Evolutionary conservation across 495 filamentous ascomycete species (phyloP).

Genomic region (Aspergillus ellipticus): DNA sequence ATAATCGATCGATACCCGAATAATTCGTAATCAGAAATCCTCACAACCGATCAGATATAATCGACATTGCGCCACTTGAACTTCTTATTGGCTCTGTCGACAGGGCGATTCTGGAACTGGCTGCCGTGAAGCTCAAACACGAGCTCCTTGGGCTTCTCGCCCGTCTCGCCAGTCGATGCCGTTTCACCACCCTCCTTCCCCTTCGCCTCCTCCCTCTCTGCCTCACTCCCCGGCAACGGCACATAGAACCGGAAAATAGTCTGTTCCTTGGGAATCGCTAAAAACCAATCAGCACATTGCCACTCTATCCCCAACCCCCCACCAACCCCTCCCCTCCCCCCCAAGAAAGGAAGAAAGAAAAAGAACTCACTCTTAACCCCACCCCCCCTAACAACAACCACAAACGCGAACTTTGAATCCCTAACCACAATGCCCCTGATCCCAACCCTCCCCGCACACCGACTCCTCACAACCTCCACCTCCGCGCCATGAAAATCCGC

Average conservation of each 20-base stretch:
- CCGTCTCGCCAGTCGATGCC: background rate
- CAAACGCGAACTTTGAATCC: conserved; percentile 83
- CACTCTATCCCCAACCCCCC: background rate
- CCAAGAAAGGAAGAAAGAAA: conserved; percentile 4
- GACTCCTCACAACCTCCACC: conserved; percentile 76
- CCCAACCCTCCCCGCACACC: conserved; percentile 78
- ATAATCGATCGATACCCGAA: no score
- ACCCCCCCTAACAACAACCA: conserved; percentile 66
- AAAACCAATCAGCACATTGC: background rate
- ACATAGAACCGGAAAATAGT: conserved; percentile 79
- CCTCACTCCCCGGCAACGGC: conserved; percentile 36
- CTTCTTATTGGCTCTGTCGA: conserved; percentile 84
- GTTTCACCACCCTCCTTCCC: conserved; percentile 12
- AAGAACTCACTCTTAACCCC: conserved; percentile 56
- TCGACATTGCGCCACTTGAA: conserved; percentile 73
- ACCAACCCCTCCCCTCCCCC: conserved; percentile 1
- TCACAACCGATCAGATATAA: conserved; percentile 52
- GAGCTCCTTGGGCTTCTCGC: conserved; percentile 37
- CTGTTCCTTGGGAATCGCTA: conserved; percentile 81
- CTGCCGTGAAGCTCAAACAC: conserved; percentile 86
- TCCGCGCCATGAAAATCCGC: conserved; percentile 89
- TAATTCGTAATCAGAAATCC: background rate
- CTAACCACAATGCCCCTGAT: conserved; percentile 80
- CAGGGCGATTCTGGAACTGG: conserved; percentile 77
- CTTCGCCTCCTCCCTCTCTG: conserved; percentile 9